A percentile compares a stretch with the other conserved stretches of the same genome.
Conservation (phyloP, 805 yeast species). For the Saccharomyces cerevisiae region DNA sequence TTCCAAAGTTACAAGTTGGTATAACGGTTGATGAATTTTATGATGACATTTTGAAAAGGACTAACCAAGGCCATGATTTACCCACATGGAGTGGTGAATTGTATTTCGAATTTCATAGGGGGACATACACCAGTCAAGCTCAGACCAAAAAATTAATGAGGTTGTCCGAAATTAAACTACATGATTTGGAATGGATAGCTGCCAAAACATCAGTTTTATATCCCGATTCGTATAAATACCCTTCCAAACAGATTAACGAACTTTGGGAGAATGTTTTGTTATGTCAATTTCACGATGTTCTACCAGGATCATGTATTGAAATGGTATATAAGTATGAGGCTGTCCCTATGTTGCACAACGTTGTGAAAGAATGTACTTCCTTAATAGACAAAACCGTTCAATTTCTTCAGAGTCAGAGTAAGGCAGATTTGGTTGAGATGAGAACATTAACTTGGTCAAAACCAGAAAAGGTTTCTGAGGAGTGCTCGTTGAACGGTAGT, state of each 20-base stretch:
- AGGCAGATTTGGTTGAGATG: slow-evolving; percentile 15
- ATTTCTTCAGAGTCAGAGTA: neutral
- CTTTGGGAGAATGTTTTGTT: slow-evolving; percentile 85
- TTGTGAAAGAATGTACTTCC: slow-evolving; percentile 43
- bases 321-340: slow-evolving; percentile 88
- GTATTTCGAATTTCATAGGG: slow-evolving; percentile 91
- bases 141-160: slow-evolving; percentile 76
- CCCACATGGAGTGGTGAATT: slow-evolving; percentile 93
- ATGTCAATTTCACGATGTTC: slow-evolving; percentile 95
- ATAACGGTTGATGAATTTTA: slow-evolving; percentile 68
- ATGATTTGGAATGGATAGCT: slow-evolving; percentile 79
- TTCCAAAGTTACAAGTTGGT: slow-evolving; percentile 79
- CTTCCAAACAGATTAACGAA: slow-evolving; percentile 53
- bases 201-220: slow-evolving; percentile 55
- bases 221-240: slow-evolving; percentile 54
- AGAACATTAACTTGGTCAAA: slow-evolving; percentile 59
- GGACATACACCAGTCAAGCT: slow-evolving; percentile 94
- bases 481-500: neutral
- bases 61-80: slow-evolving; percentile 57
- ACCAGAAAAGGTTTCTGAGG: slow-evolving; percentile 28
- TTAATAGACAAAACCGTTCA: slow-evolving; percentile 32
- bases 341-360: slow-evolving; percentile 60
- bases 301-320: slow-evolving; percentile 94
- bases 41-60: slow-evolving; percentile 50
- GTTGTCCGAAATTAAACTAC: slow-evolving; percentile 62